A percentile compares a stretch with the other conserved stretches of the same genome.
Evolutionary conservation across 768 basidiomycete species (phyloP).

Genomic region (Coprinopsis sp.): DNA sequence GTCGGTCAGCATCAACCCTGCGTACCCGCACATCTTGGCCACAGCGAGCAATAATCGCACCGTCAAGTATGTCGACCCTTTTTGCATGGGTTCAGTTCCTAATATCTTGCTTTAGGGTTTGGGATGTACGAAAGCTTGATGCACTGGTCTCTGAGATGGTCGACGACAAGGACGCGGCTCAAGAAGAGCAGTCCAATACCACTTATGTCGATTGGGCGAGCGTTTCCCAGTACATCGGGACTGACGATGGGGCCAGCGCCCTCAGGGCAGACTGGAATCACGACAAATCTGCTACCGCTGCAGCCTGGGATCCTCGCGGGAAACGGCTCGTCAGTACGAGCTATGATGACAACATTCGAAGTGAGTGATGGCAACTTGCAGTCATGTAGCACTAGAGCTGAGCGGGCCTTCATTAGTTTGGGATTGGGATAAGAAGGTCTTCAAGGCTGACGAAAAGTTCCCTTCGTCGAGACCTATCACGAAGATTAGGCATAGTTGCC

Average conservation of each 20-base stretch:
- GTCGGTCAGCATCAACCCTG: conserved; percentile 74
- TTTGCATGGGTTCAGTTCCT: background rate
- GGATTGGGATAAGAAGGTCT: conserved; percentile 55
- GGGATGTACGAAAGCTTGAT: conserved; percentile 71
- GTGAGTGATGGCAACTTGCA: conserved; percentile 37
- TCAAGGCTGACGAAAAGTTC: conserved; percentile 46
- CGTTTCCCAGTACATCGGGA: conserved; percentile 45
- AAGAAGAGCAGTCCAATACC: conserved; percentile 23
- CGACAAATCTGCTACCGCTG: conserved; percentile 74
- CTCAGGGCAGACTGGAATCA: conserved; percentile 67
- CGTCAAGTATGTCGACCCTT: conserved; percentile 54
- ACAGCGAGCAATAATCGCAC: conserved; percentile 73
- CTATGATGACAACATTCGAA: conserved; percentile 72
- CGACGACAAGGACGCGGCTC: conserved; percentile 21
- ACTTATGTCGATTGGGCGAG: conserved; percentile 36
- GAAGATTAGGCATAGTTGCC: conserved; percentile 68
- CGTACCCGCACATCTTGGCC: conserved; percentile 56
- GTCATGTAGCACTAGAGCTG: background rate
- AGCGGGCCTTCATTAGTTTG: conserved; percentile 50
- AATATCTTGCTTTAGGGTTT: conserved; percentile 46
- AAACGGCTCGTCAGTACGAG: conserved; percentile 77
- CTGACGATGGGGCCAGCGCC: conserved; percentile 47
- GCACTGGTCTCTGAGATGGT: conserved; percentile 34
- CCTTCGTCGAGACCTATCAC: conserved; percentile 60
- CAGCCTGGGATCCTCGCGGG: conserved; percentile 83